A percentile compares a stretch with the other conserved stretches of the same genome.
Conservation (phyloP, 2,329 filamentous ascomycete species). For the Beauveria pseudobassiana region DNA sequence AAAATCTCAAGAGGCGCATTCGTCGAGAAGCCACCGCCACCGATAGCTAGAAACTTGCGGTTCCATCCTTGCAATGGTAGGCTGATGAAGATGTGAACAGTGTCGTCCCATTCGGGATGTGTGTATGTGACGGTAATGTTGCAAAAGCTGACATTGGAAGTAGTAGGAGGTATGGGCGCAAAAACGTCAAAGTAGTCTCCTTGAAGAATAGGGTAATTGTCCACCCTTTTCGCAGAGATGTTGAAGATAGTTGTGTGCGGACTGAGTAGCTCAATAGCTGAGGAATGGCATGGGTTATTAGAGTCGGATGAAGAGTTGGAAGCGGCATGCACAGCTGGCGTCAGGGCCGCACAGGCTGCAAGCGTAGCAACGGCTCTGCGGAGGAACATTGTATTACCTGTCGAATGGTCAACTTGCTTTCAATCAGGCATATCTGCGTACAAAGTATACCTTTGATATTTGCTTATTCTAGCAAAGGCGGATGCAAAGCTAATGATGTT, state of each 20-base stretch:
- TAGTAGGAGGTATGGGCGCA: neutral
- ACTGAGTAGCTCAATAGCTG: neutral
- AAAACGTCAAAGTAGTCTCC: neutral
- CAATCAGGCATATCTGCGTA: neutral
- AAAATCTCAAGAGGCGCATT: neutral
- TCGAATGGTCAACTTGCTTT: neutral
- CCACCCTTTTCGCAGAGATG: neutral
- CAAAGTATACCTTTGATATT: neutral
- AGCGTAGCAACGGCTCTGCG: neutral
- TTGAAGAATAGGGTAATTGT: neutral
- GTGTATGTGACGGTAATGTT: slow-evolving; percentile 1
- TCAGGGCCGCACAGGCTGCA: neutral
- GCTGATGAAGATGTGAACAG: neutral
- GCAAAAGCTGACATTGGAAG: slow-evolving; percentile 1
- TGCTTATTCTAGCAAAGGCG: neutral
- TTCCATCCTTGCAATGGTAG: neutral
- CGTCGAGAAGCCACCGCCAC: neutral
- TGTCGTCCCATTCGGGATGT: neutral
- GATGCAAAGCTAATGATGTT: too few relatives aligned
- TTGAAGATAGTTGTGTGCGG: neutral
- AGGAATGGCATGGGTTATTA: neutral
- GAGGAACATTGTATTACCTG: neutral
- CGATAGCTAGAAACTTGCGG: neutral
- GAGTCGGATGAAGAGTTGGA: neutral
- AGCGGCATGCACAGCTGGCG: neutral